phyloP scores from a whole-genome alignment of 768 basidiomycete genomes.

The Paxillus ammoniavirescens region DNA sequence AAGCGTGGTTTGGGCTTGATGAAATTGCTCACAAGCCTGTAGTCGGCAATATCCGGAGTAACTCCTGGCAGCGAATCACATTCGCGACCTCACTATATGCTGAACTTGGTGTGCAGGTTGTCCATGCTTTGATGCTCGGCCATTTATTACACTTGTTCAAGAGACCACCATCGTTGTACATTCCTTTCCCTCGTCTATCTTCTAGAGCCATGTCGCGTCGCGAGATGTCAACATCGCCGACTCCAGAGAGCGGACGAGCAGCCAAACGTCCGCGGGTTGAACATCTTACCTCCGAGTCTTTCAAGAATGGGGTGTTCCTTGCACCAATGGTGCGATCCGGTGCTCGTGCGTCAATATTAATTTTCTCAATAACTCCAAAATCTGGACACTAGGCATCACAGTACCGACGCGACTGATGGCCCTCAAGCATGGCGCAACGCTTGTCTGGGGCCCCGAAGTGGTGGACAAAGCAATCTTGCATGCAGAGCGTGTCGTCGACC shows the following conservation, averaged over 20 bases:
- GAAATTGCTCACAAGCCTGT: too few species aligned
- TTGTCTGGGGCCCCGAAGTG: conserved; percentile 97
- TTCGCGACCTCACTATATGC: too few species aligned
- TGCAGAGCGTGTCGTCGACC: conserved; percentile 78
- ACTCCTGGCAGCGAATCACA: too few species aligned
- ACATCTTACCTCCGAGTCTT: conserved; percentile 68
- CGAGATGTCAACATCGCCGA: conserved; percentile 44
- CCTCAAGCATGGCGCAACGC: conserved; percentile 87
- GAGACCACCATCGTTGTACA: background rate
- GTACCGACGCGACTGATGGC: conserved; percentile 86
- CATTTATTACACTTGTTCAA: background rate
- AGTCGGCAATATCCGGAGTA: background rate
- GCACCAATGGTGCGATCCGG: conserved; percentile 99
- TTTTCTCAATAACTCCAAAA: background rate
- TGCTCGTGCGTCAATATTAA: conserved; percentile 56
- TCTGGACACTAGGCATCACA: conserved; percentile 32
- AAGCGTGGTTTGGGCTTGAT: too few species aligned
- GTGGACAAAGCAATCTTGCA: conserved; percentile 96
- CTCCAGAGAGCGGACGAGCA: conserved; percentile 31
- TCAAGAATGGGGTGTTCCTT: conserved; percentile 88
- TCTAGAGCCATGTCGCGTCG: conserved; percentile 49
- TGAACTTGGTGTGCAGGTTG: background rate
- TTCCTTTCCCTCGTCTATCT: background rate
- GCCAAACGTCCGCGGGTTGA: conserved; percentile 56
- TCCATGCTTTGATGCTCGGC: conserved; percentile 1